Base-by-base conservation (phyloP, 1,284 basidiomycete species). In the Moesziomyces globuligerus region DNA sequence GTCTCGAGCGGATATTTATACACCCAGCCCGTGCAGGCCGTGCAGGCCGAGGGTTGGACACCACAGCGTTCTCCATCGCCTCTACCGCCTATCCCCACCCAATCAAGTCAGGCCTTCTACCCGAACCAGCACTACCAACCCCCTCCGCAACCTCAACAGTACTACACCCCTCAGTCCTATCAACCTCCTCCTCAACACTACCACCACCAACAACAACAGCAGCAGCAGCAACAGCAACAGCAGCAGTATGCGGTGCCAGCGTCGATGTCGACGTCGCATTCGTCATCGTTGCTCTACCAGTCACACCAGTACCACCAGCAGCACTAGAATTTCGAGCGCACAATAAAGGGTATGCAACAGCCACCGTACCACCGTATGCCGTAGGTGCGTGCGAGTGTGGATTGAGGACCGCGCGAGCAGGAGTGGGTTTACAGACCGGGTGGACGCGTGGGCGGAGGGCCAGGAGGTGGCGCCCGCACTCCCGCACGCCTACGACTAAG, bases 1-100 rank as follows among this genome's bases (percentile, higher is more conserved):
- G 4, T 53, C n/a, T 57, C 59, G 21, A 69, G 54, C 23, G 60
- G 67, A 24, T 64, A 70, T 18, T 15, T 64, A 6, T 70, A 70
- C 32, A 51, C 67, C 7, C 43, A 53, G n/a, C 46, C 50, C 13
- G 21, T 17, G 20, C 15, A 3, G 36, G 42, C 32, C 26, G 18
- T 26, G 44, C 5, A 15, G 9, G 29, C 8, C 4, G n/a, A 38
- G 18, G 37, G 15, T 7, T 69, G 66, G 57, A 36, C 34, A 2
- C 53, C 46, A 0, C 62, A 58, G 9, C 24, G 59, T 15, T 50
- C 58, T 4, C 53, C 62, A 15, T 72, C 69, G 0, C 62, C 62
- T 13, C 36, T 64, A 21, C 65, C 65, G 4, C 59, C 59, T 1
- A 48, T 67, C 20, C 53, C 68, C n/a, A n/a, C n/a, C n/a, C n/a